Conservation (phyloP, 2,329 filamentous ascomycete genomes). For the Arthrocladium fulminans region DNA sequence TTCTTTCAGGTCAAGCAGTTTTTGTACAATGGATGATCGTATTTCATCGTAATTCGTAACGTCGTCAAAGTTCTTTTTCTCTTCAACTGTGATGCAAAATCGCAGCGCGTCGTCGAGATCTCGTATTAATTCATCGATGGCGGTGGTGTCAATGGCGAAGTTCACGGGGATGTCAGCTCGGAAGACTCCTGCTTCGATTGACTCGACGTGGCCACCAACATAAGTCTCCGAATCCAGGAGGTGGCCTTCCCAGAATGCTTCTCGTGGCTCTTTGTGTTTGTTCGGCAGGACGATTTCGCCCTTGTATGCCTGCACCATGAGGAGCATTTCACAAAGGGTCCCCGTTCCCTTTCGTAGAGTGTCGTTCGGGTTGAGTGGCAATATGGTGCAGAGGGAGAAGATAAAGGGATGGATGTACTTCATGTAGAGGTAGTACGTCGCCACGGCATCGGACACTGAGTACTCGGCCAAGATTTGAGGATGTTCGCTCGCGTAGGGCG, state of each 20-base stretch:
- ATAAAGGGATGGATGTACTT: slow-evolving; percentile 99
- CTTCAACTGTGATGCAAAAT: slow-evolving; percentile 78
- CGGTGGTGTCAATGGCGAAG: slow-evolving; percentile 79
- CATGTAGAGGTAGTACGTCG: slow-evolving; percentile 99
- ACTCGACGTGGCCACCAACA: slow-evolving; percentile 95
- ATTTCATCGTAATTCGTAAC: slow-evolving; percentile 76
- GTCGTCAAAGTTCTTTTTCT: slow-evolving; percentile 72
- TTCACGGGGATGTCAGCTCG: slow-evolving; percentile 90
- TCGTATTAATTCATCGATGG: slow-evolving; percentile 76
- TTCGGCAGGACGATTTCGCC: slow-evolving; percentile 89
- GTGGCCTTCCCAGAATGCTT: slow-evolving; percentile 95
- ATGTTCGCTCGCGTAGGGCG: slow-evolving; percentile 72
- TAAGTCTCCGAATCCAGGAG: slow-evolving; percentile 95
- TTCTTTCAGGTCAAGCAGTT: slow-evolving; percentile 62
- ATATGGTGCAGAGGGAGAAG: slow-evolving; percentile 94
- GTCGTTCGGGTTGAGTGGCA: slow-evolving; percentile 87
- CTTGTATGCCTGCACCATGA: slow-evolving; percentile 97
- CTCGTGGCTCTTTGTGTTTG: slow-evolving; percentile 83
- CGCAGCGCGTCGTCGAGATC: slow-evolving; percentile 83
- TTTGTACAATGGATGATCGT: slow-evolving; percentile 68
- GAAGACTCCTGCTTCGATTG: slow-evolving; percentile 97
- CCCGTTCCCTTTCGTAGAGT: slow-evolving; percentile 91
- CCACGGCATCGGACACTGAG: slow-evolving; percentile 96
- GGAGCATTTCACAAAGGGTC: slow-evolving; percentile 96
- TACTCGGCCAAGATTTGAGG: slow-evolving; percentile 95